These are phyloP conservation scores for Apiospora malaysiana DNA, from an alignment of 2,329 filamentous ascomycete genomes.

Conservation along the genomic window DNA sequence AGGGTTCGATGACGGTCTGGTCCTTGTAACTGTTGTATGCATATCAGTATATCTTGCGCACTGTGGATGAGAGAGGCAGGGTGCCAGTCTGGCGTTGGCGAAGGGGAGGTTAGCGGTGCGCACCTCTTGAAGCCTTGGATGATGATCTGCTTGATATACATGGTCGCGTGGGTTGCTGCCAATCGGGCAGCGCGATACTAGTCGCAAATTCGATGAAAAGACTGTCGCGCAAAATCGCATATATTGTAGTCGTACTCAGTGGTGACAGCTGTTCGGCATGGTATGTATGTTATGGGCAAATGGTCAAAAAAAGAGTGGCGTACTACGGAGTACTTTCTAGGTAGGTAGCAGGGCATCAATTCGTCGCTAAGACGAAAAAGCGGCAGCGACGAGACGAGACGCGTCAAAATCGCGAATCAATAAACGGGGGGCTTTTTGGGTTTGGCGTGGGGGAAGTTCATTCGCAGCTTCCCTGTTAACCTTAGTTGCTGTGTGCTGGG, in stretches of 20 bases:
- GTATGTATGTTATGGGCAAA: neutral
- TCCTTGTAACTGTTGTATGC: conserved; percentile 84
- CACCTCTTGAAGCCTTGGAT: conserved; percentile 99
- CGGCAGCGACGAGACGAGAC: conserved; percentile 16
- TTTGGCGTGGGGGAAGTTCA: conserved; percentile 13
- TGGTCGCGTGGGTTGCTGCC: conserved; percentile 52
- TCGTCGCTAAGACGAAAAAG: conserved; percentile 10
- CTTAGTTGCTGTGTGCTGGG: neutral
- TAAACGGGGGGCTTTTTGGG: conserved; percentile 9
- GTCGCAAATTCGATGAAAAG: conserved; percentile 24
- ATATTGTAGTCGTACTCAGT: conserved; percentile 1
- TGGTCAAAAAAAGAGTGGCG: neutral
- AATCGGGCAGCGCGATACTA: conserved; percentile 39
- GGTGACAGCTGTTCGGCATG: neutral
- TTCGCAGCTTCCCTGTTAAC: neutral
- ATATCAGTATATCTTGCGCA: conserved; percentile 30
- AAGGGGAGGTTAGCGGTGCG: conserved; percentile 35
- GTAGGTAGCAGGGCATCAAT: neutral
- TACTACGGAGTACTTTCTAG: neutral
- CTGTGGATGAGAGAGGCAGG: neutral
- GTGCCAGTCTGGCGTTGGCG: conserved; percentile 17
- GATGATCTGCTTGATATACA: conserved; percentile 99
- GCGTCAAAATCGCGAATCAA: conserved; percentile 16
- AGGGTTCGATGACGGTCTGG: conserved; percentile 97
- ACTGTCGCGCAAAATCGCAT: conserved; percentile 9